These are phyloP conservation scores for Setomelanomma holmii DNA, from an alignment of 2,329 filamentous ascomycete genomes.

Conservation along the genomic window DNA sequence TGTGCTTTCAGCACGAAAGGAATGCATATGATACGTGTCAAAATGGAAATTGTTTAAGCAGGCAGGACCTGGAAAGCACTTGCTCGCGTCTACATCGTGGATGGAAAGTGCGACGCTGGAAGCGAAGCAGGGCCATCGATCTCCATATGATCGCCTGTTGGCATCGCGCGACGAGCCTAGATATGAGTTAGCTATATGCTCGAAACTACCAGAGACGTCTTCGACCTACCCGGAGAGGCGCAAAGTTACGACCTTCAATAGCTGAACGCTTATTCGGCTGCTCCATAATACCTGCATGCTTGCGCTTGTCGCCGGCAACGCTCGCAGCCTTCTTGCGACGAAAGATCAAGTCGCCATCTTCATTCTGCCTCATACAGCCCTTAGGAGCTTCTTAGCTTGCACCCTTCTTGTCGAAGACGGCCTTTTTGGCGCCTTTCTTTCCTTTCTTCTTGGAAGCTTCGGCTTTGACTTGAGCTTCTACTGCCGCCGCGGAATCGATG, in stretches of 20 bases:
- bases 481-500: not conserved
- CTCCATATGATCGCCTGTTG: not conserved
- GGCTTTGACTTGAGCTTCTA: not conserved
- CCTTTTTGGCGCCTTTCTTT: not conserved
- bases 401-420: not conserved
- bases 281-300: not conserved
- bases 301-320: slow-evolving; percentile 3
- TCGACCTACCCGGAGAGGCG: slow-evolving; percentile 1
- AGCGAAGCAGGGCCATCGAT: not conserved
- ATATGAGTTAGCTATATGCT: not conserved
- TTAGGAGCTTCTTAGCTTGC: not conserved
- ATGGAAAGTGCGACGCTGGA: not conserved
- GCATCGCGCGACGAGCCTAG: not conserved
- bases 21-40: too few species aligned
- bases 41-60: too few species aligned
- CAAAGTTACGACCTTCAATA: slow-evolving; percentile 3
- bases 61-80: too few species aligned
- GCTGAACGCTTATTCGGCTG: not conserved
- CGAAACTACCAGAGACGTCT: not conserved
- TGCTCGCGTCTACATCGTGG: not conserved
- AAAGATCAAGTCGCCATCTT: not conserved
- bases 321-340: not conserved
- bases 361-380: not conserved
- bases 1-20: too few species aligned
- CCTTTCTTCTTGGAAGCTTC: not conserved